Base-by-base conservation (phyloP, 495 filamentous ascomycete genomes). In the Xylaria nigripes region DNA sequence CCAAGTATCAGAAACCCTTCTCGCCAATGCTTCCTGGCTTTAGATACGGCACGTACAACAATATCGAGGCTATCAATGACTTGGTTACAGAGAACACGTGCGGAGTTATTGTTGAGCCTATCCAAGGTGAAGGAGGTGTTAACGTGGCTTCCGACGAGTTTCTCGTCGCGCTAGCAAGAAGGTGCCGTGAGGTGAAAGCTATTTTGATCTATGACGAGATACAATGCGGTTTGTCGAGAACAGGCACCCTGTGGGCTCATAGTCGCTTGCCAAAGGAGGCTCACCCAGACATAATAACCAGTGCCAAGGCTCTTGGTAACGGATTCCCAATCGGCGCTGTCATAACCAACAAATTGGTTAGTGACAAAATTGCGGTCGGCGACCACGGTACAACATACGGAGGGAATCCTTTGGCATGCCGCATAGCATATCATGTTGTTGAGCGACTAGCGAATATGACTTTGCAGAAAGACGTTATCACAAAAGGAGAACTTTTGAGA, bases 311-410 rank as follows among this genome's bases (percentile, higher is more conserved):
- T 15, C 82, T 98, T 0, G 93, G 93, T 7, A 98, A 98, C 64
- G 93, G 93, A 7, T 90, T 95, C 61, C 93, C 92, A 22, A 89
- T 98, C 51, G 94, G 89, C 42, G 94, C 94, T 0, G 90, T 89
- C 7, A 83, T 98, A 51, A 87, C 96, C 19, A 88, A 79, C 53
- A 80, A 83, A 41, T 72, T 74, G 25, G 90, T 98, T 0, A 84
- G 80, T 8, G 76, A 84, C n/a, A 84, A 86, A 66, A 94, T 98
- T 65, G 84, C 87, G 61, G 82, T 87, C 5, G 93, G 93, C 44
- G 93, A 98, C 64, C 93, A 98, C 68, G 93, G 93, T 21, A 98
- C 93, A 1, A 98, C 93, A 12, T 98, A 95, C 61, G 93, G 93
- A 18, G 93, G 93, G 2, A 98, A 97, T 72, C 94, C 93, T 16